phyloP scores from a whole-genome alignment of 2,329 filamentous ascomycete genomes.

The Xylaria multiplex region DNA sequence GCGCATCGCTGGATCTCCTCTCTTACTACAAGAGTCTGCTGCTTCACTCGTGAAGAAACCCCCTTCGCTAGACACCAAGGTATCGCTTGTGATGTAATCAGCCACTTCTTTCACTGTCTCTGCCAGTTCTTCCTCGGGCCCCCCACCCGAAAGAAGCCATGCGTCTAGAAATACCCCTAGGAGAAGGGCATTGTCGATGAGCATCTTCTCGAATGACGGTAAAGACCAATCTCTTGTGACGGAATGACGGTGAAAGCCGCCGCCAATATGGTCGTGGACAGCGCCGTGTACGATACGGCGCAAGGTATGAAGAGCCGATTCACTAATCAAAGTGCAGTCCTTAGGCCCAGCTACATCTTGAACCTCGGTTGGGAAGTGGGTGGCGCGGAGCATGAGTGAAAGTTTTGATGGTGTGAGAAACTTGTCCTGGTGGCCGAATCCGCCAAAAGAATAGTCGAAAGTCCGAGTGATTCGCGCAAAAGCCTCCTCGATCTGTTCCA shows the following conservation, averaged over 20 bases:
- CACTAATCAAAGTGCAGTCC: slow-evolving; percentile 76
- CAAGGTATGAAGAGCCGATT: slow-evolving; percentile 84
- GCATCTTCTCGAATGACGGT: slow-evolving; percentile 97
- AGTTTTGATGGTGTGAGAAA: slow-evolving; percentile 90
- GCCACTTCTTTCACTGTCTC: slow-evolving; percentile 83
- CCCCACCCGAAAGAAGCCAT: slow-evolving; percentile 67
- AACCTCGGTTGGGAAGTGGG: slow-evolving; percentile 76
- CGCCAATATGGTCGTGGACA: slow-evolving; percentile 65
- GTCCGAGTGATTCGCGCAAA: slow-evolving; percentile 81
- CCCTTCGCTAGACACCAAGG: slow-evolving; percentile 73
- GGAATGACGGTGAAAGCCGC: slow-evolving; percentile 77
- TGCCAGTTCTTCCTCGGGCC: slow-evolving; percentile 75
- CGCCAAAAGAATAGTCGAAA: slow-evolving; percentile 82
- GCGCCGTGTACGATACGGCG: slow-evolving; percentile 73
- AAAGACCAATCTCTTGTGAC: slow-evolving; percentile 92
- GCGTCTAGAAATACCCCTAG: slow-evolving; percentile 87
- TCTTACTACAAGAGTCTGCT: slow-evolving; percentile 81
- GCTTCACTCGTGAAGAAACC: slow-evolving; percentile 91
- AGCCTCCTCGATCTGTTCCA: slow-evolving; percentile 92
- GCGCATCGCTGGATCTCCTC: slow-evolving; percentile 81
- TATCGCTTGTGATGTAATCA: slow-evolving; percentile 81
- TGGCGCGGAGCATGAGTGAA: slow-evolving; percentile 80
- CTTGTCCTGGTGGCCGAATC: slow-evolving; percentile 85
- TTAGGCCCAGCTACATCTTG: slow-evolving; percentile 86
- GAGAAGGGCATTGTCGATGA: slow-evolving; percentile 90